Conservation (phyloP, 2,329 filamentous ascomycete species). For the Westerdykella sp. region DNA sequence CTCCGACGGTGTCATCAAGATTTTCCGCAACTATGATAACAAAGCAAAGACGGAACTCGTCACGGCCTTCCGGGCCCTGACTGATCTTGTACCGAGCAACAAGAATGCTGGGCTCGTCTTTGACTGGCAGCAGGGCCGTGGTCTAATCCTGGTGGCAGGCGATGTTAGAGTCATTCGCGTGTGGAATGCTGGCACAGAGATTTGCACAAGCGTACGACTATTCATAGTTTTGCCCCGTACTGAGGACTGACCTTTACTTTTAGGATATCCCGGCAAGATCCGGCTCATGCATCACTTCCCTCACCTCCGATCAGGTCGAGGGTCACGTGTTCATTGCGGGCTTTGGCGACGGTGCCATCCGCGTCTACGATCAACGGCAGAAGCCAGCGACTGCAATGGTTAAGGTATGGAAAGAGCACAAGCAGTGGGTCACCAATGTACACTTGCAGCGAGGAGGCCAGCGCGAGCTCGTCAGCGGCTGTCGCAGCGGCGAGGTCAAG, state of each 20-base stretch:
- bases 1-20: constrained; percentile 87
- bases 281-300: constrained; percentile 87
- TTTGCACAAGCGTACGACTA: constrained; percentile 65
- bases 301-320: constrained; percentile 96
- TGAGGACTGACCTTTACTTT: background rate
- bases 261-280: constrained; percentile 89
- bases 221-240: background rate
- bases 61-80: constrained; percentile 84
- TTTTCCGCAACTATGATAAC: constrained; percentile 87
- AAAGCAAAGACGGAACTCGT: constrained; percentile 73
- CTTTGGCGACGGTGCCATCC: constrained; percentile 89
- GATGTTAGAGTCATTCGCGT: constrained; percentile 93
- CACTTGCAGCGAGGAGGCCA: constrained; percentile 96
- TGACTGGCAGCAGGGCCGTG: constrained; percentile 98
- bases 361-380: constrained; percentile 85
- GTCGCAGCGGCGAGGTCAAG: constrained; percentile 86
- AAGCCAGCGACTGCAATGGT: constrained; percentile 87
- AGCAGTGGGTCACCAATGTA: constrained; percentile 91
- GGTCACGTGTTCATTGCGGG: constrained; percentile 94
- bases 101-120: constrained; percentile 94
- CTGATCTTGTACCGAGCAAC: constrained; percentile 88
- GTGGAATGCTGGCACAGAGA: constrained; percentile 91
- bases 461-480: constrained; percentile 83
- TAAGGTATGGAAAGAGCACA: constrained; percentile 92
- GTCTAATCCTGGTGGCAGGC: constrained; percentile 88